A percentile compares a stretch with the other conserved stretches of the same genome.
These are phyloP conservation scores for Lasiosphaeria hispida DNA, from an alignment of 495 filamentous ascomycete genomes.

Conservation along the genomic window DNA sequence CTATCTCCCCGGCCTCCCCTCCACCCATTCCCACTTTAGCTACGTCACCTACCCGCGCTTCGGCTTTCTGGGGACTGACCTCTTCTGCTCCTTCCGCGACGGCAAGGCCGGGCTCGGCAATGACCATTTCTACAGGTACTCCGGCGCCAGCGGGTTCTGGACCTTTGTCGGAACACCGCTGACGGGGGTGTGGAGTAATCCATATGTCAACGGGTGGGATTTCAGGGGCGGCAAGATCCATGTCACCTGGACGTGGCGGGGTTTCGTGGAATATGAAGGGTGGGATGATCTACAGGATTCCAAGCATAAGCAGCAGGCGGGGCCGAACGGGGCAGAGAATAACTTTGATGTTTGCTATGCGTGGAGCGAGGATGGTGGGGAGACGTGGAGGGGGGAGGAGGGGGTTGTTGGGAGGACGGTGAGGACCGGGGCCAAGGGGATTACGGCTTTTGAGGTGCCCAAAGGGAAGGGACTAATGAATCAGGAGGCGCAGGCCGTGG, in stretches of 20 bases:
- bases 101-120: constrained; percentile 50
- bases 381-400: constrained; percentile 39
- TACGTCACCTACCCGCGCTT: constrained; percentile 52
- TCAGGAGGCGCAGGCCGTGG: constrained; percentile 49
- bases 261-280: constrained; percentile 39
- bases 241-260: constrained; percentile 50
- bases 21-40: constrained; percentile 30
- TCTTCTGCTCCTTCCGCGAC: constrained; percentile 47
- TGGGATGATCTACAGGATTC: constrained; percentile 42
- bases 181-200: constrained; percentile 44
- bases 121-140: constrained; percentile 45
- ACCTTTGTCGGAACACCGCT: constrained; percentile 39
- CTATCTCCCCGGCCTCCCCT: constrained; percentile 38
- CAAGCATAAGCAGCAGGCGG: constrained; percentile 44
- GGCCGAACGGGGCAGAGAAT: constrained; percentile 44
- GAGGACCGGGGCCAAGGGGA: constrained; percentile 32
- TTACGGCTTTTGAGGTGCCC: constrained; percentile 40
- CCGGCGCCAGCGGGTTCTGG: constrained; percentile 21
- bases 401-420: constrained; percentile 33
- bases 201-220: constrained; percentile 49
- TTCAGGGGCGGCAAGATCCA: constrained; percentile 31
- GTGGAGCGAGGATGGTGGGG: constrained; percentile 41
- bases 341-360: constrained; percentile 49
- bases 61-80: constrained; percentile 22
- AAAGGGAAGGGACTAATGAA: constrained; percentile 44